These are phyloP conservation scores for Danielia reshetovae DNA, from an alignment of 805 yeast species.

Conservation along the genomic window DNA sequence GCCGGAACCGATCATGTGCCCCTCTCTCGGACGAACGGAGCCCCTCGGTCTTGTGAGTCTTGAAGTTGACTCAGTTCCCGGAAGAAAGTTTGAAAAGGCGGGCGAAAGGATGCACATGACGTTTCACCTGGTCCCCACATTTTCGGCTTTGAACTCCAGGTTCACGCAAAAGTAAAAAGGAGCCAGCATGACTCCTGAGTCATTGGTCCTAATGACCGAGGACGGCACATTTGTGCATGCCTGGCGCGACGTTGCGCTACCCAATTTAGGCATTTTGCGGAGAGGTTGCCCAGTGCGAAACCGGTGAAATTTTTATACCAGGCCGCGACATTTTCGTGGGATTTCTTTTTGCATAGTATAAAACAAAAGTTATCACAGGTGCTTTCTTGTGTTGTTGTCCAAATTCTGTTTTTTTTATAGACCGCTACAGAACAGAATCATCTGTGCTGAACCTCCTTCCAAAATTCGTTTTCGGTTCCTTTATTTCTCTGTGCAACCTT, in stretches of 20 bases:
- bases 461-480: neutral
- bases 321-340: slow-evolving; percentile 1
- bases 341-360: neutral
- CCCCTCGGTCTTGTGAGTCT: slow-evolving; percentile 1
- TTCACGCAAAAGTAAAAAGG: too few relatives aligned
- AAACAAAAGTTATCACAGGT: neutral
- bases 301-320: neutral
- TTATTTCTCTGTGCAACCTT: too few relatives aligned
- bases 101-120: too few relatives aligned
- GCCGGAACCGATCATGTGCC: slow-evolving; percentile 1
- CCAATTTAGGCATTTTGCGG: slow-evolving; percentile 1
- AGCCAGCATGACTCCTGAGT: too few relatives aligned
- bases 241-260: neutral
- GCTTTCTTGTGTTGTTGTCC: too few relatives aligned
- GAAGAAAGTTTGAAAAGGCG: too few relatives aligned
- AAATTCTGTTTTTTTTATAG: neutral
- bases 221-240: neutral
- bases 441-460: neutral
- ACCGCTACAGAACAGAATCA: neutral
- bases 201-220: too few relatives aligned
- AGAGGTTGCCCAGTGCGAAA: neutral
- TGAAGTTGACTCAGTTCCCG: too few relatives aligned
- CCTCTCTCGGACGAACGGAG: slow-evolving; percentile 4
- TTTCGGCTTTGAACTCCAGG: too few relatives aligned
- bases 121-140: too few relatives aligned